Conservation (phyloP, 2,329 filamentous ascomycete genomes). For the Whalleya microplaca region DNA sequence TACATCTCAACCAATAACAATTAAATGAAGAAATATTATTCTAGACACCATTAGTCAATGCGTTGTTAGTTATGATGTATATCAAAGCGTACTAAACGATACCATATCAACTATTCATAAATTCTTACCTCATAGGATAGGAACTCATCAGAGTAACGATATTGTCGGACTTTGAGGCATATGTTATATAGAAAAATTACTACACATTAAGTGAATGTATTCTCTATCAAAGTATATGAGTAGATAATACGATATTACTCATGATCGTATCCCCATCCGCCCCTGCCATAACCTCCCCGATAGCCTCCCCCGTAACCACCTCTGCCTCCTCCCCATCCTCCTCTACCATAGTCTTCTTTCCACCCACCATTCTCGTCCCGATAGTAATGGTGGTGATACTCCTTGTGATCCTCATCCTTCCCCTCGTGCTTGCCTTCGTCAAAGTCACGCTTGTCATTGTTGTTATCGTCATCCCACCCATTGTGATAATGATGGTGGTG, state of each 20-base stretch:
- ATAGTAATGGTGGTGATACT: neutral
- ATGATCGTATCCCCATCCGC: slow-evolving; percentile 5
- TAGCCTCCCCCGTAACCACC: slow-evolving; percentile 16
- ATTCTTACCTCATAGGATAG: too few species aligned
- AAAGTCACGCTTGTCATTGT: neutral
- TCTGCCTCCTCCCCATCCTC: slow-evolving; percentile 16
- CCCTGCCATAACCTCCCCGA: slow-evolving; percentile 12
- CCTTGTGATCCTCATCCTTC: neutral
- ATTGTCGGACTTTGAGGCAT: too few species aligned
- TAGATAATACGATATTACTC: neutral
- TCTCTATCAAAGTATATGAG: neutral
- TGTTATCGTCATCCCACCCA: neutral
- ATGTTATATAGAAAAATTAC: too few species aligned
- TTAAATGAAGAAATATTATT: too few species aligned
- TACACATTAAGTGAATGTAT: too few species aligned
- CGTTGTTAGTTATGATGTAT: too few species aligned
- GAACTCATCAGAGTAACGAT: too few species aligned
- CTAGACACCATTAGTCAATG: too few species aligned
- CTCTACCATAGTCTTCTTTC: slow-evolving; percentile 8
- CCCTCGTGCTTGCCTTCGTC: neutral
- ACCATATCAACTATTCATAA: too few species aligned
- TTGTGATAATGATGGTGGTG: neutral
- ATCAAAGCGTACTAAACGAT: too few species aligned
- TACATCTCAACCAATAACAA: too few species aligned
- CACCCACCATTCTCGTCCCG: slow-evolving; percentile 20